Conservation (phyloP, 2,329 filamentous ascomycete species). For the Dactylellina parvicollis region DNA sequence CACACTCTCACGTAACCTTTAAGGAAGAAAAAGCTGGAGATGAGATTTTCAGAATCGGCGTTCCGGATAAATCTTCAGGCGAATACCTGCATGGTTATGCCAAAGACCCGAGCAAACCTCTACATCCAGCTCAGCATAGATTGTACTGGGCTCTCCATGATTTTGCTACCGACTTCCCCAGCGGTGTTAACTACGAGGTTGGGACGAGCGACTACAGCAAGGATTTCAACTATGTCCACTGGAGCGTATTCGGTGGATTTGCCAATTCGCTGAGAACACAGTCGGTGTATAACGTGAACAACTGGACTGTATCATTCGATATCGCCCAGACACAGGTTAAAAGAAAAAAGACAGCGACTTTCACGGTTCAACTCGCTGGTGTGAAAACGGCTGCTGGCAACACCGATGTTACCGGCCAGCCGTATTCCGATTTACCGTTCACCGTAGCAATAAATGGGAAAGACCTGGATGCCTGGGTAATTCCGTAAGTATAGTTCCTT, state of each 20-base stretch:
- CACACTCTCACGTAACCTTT: constrained; percentile 64
- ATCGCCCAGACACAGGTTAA: constrained; percentile 63
- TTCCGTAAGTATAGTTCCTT: constrained; percentile 63
- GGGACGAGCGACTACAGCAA: constrained; percentile 65
- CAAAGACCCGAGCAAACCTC: constrained; percentile 64
- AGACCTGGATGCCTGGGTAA: constrained; percentile 65
- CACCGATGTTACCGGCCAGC: constrained; percentile 69
- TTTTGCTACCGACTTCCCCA: constrained; percentile 69
- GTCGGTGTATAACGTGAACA: constrained; percentile 65
- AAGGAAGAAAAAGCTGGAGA: constrained; percentile 67
- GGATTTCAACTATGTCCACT: constrained; percentile 73
- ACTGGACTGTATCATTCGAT: constrained; percentile 70
- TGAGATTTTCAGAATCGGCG: constrained; percentile 72
- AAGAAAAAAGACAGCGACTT: constrained; percentile 65
- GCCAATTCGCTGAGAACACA: constrained; percentile 64
- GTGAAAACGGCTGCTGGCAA: constrained; percentile 72
- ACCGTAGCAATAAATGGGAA: constrained; percentile 65
- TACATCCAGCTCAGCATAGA: constrained; percentile 69
- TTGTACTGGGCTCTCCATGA: constrained; percentile 72
- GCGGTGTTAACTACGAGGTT: constrained; percentile 69
- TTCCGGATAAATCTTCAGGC: constrained; percentile 70
- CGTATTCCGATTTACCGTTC: constrained; percentile 67
- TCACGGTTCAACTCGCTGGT: constrained; percentile 72
- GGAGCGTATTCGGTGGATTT: constrained; percentile 72
- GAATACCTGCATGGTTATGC: constrained; percentile 71